Conservation (phyloP, 1,284 basidiomycete genomes). For the Papiliotrema nemorosa region DNA sequence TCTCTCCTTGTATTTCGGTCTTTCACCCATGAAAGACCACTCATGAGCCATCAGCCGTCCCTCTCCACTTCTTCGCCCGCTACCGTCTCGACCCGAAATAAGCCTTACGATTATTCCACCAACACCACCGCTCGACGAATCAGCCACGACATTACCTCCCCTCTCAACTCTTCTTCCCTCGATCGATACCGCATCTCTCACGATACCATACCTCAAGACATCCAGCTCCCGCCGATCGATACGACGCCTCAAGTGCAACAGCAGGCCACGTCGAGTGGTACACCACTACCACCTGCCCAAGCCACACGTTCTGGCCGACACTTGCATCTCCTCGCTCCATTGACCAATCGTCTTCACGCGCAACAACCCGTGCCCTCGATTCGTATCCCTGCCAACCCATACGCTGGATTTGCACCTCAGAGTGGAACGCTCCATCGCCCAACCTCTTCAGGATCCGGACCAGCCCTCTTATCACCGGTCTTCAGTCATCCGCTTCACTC, state of each 20-base stretch:
- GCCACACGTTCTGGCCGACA: conserved; percentile 1
- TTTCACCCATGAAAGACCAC: background rate
- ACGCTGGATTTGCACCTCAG: no score
- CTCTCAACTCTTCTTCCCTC: no score
- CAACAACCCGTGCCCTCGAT: conserved; percentile 1
- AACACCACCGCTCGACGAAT: no score
- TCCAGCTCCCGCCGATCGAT: no score
- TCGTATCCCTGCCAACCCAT: conserved; percentile 1
- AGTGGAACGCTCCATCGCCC: no score
- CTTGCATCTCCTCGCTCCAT: conserved; percentile 4
- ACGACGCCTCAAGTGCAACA: background rate
- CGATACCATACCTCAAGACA: no score
- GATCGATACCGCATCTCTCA: no score
- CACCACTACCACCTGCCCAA: conserved; percentile 2
- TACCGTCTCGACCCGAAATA: background rate
- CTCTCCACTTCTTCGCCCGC: conserved; percentile 7
- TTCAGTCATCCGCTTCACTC: no score
- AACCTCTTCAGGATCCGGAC: no score
- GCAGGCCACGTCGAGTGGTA: conserved; percentile 1
- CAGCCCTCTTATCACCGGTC: no score
- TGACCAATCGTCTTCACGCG: background rate
- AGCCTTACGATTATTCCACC: no score
- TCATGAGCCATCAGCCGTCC: background rate
- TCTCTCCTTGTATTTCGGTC: background rate
- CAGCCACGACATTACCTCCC: no score